Conservation (phyloP, 2,329 filamentous ascomycete genomes). For the Didymella lethalis region DNA sequence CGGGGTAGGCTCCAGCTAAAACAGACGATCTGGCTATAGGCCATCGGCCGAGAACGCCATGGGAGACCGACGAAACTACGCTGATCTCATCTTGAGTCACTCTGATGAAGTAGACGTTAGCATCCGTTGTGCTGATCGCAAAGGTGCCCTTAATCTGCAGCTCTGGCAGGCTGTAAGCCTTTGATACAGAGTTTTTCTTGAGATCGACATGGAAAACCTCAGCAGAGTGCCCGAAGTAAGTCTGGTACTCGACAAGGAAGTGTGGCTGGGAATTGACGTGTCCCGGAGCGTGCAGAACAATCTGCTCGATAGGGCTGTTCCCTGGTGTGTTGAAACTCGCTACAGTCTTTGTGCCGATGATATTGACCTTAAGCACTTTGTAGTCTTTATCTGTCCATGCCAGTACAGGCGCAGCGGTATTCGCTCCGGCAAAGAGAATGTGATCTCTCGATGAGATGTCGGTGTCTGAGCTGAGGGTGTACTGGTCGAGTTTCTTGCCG, state of each 20-base stretch:
- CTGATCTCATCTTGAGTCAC: slow-evolving; percentile 77
- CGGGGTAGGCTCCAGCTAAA: slow-evolving; percentile 51
- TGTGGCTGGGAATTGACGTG: slow-evolving; percentile 76
- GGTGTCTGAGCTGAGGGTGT: slow-evolving; percentile 74
- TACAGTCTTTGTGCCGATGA: slow-evolving; percentile 63
- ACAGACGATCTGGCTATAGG: slow-evolving; percentile 58
- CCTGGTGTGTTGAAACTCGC: slow-evolving; percentile 55
- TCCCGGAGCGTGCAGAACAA: slow-evolving; percentile 76
- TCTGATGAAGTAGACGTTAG: slow-evolving; percentile 89
- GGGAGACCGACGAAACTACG: slow-evolving; percentile 77
- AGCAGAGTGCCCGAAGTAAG: slow-evolving; percentile 75
- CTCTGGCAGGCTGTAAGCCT: slow-evolving; percentile 80
- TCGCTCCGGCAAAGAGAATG: slow-evolving; percentile 77
- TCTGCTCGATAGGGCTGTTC: slow-evolving; percentile 56
- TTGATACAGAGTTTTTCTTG: slow-evolving; percentile 72
- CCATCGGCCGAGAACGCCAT: slow-evolving; percentile 80
- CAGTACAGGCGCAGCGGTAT: slow-evolving; percentile 76
- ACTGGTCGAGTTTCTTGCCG: slow-evolving; percentile 75
- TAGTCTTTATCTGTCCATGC: slow-evolving; percentile 74
- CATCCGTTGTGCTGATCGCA: slow-evolving; percentile 76
- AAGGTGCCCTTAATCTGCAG: slow-evolving; percentile 76
- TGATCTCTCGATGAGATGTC: slow-evolving; percentile 72
- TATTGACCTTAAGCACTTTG: slow-evolving; percentile 73
- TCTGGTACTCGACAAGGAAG: slow-evolving; percentile 84
- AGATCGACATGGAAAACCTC: slow-evolving; percentile 86